Base-by-base conservation (phyloP, 106 monocot species). In the Triglochin maritima region DNA sequence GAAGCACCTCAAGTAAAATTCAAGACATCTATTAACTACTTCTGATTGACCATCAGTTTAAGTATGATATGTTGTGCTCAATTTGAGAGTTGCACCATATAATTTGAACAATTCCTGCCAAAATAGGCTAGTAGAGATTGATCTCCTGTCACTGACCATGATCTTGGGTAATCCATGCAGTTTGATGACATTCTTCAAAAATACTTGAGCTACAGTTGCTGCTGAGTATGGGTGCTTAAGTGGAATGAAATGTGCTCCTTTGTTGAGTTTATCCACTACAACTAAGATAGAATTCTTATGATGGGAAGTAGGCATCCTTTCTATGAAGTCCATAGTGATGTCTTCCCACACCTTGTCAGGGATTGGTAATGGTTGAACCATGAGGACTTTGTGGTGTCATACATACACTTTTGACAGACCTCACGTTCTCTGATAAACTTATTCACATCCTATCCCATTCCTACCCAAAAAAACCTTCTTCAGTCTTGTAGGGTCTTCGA, bases 1-100 rank as follows among this genome's bases (percentile, higher is more conserved):
- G 7, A 74, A 48, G n/a, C 62, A 68, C 3, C 73, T 12, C 3
- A 79, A 49, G 46, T 49, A 74, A 2, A 0, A 14, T 47, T 79
- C 46, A 0, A 78, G 11, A 9, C 71, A 78, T 46, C 12, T 65
- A 49, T 65, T 65, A n/a, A n/a, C n/a, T n/a, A 46, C 42, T 10
- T 65, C 2, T 4, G 45, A 6, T 46, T 65, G 48, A 3, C 64
- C 64, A 65, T 65, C 64, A 46, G 12, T n/a, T 14, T 65, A 47
- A 46, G 64, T 45, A 48, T 65, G 64, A 12, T 48, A 65, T 11
- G 64, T 4, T 10, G n/a, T 9, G 16, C 9, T 44, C 16, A 8
- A 44, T 6, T 65, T 41, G 3, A 49, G 13, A 14, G 8, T 58
- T 12, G 57, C 14, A 3, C 47, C 4, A 4, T 46, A 15, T 9